Evolutionary conservation across 306 rosid genomes (phyloP).

Genomic region (Pterocarpus santalinus): DNA sequence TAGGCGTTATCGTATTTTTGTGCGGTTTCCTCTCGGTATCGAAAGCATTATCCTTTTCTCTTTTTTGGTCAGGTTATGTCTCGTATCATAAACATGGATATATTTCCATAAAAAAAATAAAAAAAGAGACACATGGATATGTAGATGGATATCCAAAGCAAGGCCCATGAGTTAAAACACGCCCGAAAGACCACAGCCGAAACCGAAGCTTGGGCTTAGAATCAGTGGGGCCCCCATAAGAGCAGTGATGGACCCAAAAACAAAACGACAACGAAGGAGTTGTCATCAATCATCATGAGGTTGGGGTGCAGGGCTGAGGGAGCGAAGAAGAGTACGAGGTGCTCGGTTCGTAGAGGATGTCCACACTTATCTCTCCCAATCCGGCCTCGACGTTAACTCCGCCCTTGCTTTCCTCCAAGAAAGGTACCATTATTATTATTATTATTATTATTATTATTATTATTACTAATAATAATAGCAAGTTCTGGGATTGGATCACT

Average conservation of each 20-base stretch:
- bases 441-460: no score
- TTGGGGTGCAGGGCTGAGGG: slow-evolving; percentile 45
- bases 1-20: no score
- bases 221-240: not conserved
- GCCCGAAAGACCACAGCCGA: not conserved
- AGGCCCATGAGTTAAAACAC: not conserved
- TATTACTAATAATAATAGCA: no score
- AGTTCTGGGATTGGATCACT: slow-evolving; percentile 3
- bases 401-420: slow-evolving; percentile 77
- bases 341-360: slow-evolving; percentile 80
- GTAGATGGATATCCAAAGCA: not conserved
- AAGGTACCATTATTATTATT: slow-evolving; percentile 44
- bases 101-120: no score
- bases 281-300: not conserved
- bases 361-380: slow-evolving; percentile 68
- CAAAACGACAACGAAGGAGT: slow-evolving; percentile 34
- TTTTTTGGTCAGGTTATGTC: no score
- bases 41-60: no score
- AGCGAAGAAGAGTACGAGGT: slow-evolving; percentile 75
- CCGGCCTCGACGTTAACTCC: slow-evolving; percentile 70
- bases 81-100: no score
- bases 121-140: no score
- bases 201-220: not conserved
- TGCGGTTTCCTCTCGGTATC: no score
- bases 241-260: not conserved